Evolutionary conservation across 352 stramenopile species (phyloP).

Genomic region (Globisporangium canariense): DNA sequence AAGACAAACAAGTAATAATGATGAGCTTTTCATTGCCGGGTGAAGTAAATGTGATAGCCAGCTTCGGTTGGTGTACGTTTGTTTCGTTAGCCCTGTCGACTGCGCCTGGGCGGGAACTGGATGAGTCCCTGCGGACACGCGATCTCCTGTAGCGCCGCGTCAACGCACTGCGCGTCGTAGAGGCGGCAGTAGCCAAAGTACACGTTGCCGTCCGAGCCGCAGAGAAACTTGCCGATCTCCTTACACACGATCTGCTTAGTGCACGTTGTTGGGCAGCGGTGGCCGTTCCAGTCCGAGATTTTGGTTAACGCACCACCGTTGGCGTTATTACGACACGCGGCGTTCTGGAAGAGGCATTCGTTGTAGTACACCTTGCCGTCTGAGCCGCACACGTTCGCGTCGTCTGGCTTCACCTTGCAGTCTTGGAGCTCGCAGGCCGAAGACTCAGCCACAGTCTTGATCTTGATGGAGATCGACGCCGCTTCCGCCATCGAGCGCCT

Average conservation of each 20-base stretch:
- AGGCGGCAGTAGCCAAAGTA: conserved; percentile 38
- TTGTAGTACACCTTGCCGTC: conserved; percentile 32
- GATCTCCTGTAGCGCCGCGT: conserved; percentile 14
- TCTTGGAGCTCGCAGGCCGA: background rate
- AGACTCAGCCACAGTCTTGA: background rate
- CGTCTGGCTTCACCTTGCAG: background rate
- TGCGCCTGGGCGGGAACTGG: background rate
- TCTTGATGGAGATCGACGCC: background rate
- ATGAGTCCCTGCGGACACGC: conserved; percentile 13
- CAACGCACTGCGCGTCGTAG: conserved; percentile 28
- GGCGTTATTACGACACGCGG: conserved; percentile 19
- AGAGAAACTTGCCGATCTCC: conserved; percentile 30
- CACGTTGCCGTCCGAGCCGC: conserved; percentile 28
- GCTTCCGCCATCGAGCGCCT: background rate
- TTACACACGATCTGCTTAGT: conserved; percentile 25
- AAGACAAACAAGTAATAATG: background rate
- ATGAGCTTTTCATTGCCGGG: background rate
- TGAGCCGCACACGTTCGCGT: conserved; percentile 23
- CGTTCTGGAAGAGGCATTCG: conserved; percentile 28
- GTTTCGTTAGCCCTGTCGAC: background rate
- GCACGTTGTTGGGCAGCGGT: conserved; percentile 31
- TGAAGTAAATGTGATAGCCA: background rate
- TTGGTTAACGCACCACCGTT: conserved; percentile 6
- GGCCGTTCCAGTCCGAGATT: conserved; percentile 25
- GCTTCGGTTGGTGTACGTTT: too few species aligned